Conservation (phyloP, 2,329 filamentous ascomycete genomes). For the Fulvia fulva region DNA sequence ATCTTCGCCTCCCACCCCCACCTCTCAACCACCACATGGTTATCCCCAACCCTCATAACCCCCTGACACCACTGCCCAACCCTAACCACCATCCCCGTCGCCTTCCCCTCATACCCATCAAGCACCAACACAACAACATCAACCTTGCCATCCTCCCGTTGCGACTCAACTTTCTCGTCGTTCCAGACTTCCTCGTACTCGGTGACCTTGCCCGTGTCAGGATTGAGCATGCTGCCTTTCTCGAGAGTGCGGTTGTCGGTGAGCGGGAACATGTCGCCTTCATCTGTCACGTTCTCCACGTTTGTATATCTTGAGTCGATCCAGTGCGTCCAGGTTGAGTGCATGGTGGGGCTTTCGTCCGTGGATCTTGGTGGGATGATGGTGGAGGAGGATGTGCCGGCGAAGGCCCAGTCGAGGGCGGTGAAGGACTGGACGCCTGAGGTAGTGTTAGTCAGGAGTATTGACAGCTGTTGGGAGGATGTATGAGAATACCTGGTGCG, state of each 20-base stretch:
- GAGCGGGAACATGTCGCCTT: constrained; percentile 54
- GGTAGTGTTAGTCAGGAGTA: background rate
- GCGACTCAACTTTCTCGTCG: constrained; percentile 36
- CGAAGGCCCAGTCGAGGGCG: constrained; percentile 63
- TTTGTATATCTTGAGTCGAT: constrained; percentile 51
- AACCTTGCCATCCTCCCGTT: constrained; percentile 39
- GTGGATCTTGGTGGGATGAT: constrained; percentile 5
- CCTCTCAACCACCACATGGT: constrained; percentile 48
- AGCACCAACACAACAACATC: constrained; percentile 41
- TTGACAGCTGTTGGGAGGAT: background rate
- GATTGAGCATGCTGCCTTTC: constrained; percentile 58
- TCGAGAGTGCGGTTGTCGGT: constrained; percentile 47
- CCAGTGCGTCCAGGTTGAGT: constrained; percentile 55
- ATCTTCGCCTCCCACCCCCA: constrained; percentile 45
- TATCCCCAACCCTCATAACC: constrained; percentile 45
- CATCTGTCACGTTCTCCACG: constrained; percentile 46
- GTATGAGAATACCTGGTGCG: background rate
- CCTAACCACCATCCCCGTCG: constrained; percentile 51
- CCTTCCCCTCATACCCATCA: constrained; percentile 30
- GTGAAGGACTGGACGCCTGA: constrained; percentile 28
- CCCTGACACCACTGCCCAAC: constrained; percentile 57
- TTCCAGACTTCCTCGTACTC: constrained; percentile 49
- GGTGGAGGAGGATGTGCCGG: constrained; percentile 49
- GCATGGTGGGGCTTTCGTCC: constrained; percentile 4
- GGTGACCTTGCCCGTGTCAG: constrained; percentile 47